Base-by-base conservation (phyloP, 2,329 filamentous ascomycete species). In the Apiospora marii region DNA sequence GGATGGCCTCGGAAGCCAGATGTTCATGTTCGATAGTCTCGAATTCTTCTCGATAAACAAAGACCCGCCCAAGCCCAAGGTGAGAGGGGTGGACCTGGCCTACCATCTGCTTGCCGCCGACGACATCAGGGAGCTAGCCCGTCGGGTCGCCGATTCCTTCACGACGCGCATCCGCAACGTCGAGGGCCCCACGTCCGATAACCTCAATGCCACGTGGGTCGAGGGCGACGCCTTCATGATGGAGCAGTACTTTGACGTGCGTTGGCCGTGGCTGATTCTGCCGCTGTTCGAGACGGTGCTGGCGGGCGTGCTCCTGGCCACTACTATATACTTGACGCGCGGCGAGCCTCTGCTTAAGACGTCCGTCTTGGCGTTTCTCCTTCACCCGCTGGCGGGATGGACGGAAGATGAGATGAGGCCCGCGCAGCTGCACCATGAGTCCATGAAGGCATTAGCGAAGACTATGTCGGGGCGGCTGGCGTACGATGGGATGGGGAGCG, bases 241-340 rank as follows among this genome's bases (percentile, higher is more conserved):
- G 16, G 75, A 75, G 67, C 72, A 74, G 19, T 75, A 75, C 49
- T 74, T 76, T 64, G 69, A 74, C 43, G 73, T 75, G 7, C 71
- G 71, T 22, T 74, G 74, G 73, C 64, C 24, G 22, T 76, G 73
- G 73, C 67, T 75, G 61, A 34, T 70, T 13, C 61, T 77, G 3
- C 75, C 75, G 22, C 67, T 76, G 14, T 64, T 46, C 4, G 74
- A 75, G 30, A 70, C 72, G n/a, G 10, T 71, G 1, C 51, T 77
- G 14, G 58, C 73, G 1, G 51, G 72, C 34, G 24, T 72, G 13
- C 69, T 76, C 14, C 73, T 76, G 10, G 46, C 37, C 3, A 67
- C 73, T 3, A 68, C 73, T 3, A 73, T 75, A 14, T 37, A 70
- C 1, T 49, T 73, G 68, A 74, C 74, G 1, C 69, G 71, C 24